Base-by-base conservation (phyloP, 305 asterid species). In the Plantago coronopus region DNA sequence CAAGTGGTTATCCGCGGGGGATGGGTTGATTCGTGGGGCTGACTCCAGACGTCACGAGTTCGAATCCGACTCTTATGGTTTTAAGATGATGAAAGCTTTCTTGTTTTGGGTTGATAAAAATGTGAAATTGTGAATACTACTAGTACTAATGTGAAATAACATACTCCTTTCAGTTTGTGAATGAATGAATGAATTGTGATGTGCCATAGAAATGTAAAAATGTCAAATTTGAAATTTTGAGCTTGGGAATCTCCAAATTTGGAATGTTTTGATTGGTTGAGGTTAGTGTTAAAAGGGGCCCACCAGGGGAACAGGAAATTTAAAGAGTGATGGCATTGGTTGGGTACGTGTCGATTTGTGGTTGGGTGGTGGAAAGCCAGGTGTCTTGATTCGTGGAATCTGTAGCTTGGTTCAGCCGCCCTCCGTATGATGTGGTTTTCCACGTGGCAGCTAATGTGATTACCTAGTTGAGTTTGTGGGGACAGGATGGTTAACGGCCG, bases 391-490 rank as follows among this genome's bases (percentile, higher is more conserved):
- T 56, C 43, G 21, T 65, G 58, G 70, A 71, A 62, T 63, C 17
- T 34, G 29, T 42, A 58, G 57, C 51, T 58, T 67, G 78, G 72
- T 76, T 59, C 38, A 69, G 78, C 80, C 80, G 69, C 17, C 76
- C 73, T 17, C 59, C 54, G 54, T 57, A 61, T 43, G 64, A 38
- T 65, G 57, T 59, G 72, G 74, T 72, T 74, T 67, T 23, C 38
- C 57, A 51, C 88, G 74, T 81, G 83, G 83, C 73, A 79, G 79
- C 13, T 12, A 77, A 75, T 72, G 79, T 4, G 81, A 61, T 72
- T 74, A 54, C 19, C 15, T 48, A 17, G 48, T 57, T 19, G 59
- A 53, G 9, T 47, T 42, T 42, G 74, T 68, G 74, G 79, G 77
- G 42, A 66, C 75, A 47, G 11, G 0, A 0, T 69, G 59, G 22